A percentile compares a stretch with the other conserved stretches of the same genome.
phyloP scores from a whole-genome alignment of 768 basidiomycete species.

The Lanmaoa rubissima region DNA sequence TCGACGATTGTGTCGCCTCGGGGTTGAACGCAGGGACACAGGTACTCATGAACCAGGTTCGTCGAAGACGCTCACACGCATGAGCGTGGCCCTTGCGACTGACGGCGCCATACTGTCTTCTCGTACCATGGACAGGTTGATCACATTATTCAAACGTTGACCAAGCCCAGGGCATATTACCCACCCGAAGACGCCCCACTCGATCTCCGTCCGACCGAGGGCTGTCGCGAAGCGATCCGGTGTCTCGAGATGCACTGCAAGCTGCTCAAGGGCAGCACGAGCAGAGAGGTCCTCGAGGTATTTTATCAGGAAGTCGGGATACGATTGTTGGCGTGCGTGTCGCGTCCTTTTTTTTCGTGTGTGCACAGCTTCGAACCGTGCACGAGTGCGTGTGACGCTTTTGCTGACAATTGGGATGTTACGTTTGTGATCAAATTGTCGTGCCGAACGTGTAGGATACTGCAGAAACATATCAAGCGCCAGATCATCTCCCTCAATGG shows the following conservation, averaged over 20 bases:
- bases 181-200: conserved; percentile 77
- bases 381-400: not conserved
- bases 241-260: conserved; percentile 91
- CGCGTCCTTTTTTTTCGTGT: conserved; percentile 7
- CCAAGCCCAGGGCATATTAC: conserved; percentile 85
- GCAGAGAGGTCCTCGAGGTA: conserved; percentile 94
- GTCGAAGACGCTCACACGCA: not conserved
- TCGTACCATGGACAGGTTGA: conserved; percentile 61
- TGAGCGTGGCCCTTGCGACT: not conserved
- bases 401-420: not conserved
- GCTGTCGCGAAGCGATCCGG: conserved; percentile 85
- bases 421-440: not conserved
- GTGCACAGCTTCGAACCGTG: not conserved
- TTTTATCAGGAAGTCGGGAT: conserved; percentile 98
- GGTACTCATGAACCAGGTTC: conserved; percentile 90
- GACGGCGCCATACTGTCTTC: not conserved
- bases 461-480: conserved; percentile 95
- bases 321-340: conserved; percentile 70
- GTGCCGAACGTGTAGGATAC: conserved; percentile 39
- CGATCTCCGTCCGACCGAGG: conserved; percentile 82
- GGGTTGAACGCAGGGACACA: conserved; percentile 96
- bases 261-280: conserved; percentile 88
- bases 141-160: conserved; percentile 82
- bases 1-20: conserved; percentile 92
- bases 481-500: conserved; percentile 95